Percentiles rank a stretch among this genome's conserved stretches.
Conservation (phyloP, 1,139 yeast species). For the Sugiyamaella xylanicola region DNA sequence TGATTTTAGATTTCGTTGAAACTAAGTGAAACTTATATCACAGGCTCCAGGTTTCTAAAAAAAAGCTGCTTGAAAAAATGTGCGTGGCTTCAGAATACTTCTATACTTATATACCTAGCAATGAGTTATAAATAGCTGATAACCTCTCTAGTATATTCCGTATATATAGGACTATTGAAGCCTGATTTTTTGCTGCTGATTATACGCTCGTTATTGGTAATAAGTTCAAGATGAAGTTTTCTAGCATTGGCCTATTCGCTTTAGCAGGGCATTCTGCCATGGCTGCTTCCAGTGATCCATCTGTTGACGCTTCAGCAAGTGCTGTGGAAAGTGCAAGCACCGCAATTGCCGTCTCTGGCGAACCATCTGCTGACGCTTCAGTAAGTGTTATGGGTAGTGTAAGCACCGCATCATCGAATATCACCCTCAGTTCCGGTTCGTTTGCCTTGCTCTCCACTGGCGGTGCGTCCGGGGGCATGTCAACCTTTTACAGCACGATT, state of each 20-base stretch:
- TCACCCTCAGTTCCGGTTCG: constrained; percentile 7
- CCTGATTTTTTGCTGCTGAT: not conserved
- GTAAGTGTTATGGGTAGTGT: not conserved
- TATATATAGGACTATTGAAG: not conserved
- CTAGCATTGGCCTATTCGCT: not conserved
- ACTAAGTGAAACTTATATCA: not conserved
- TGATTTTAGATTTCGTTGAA: not conserved
- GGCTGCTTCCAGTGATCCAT: not conserved
- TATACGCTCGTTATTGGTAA: not conserved
- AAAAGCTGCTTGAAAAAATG: not conserved
- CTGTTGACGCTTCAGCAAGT: not conserved
- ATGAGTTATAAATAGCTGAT: constrained; percentile 1
- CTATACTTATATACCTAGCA: not conserved
- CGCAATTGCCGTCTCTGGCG: not conserved
- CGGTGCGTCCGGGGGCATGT: not conserved
- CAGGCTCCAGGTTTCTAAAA: constrained; percentile 3
- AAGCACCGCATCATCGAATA: not conserved
- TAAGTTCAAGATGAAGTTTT: not conserved
- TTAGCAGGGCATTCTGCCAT: not conserved
- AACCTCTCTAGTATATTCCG: not conserved
- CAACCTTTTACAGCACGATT: constrained; percentile 6
- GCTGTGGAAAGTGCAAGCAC: not conserved
- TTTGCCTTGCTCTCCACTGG: constrained; percentile 3
- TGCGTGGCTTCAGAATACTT: not conserved
- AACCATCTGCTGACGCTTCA: not conserved